Base-by-base conservation (phyloP, 345 rosid species). In the Murraya paniculata region DNA sequence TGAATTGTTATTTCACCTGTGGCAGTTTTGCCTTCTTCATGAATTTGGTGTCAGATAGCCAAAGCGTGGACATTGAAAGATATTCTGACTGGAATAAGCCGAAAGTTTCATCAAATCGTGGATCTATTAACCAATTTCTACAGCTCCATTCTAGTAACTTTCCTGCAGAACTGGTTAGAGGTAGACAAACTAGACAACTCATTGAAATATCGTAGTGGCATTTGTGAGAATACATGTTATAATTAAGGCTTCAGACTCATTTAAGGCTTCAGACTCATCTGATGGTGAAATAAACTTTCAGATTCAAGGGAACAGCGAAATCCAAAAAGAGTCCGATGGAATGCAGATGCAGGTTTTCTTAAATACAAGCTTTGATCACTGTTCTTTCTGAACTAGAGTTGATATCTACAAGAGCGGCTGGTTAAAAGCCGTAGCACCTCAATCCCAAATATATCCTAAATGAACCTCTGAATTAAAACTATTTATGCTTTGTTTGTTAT, bases 81-180 rank as follows among this genome's bases (percentile, higher is more conserved):
- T 89, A 30, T 72, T 83, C 88, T 10, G 90, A 91, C 79, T 72
- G 75, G 83, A 78, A 45, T 27, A 87, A 89, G 85, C 82, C 73
- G n/a, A 87, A 72, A 79, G 74, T 27, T 76, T 30, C 78, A 50
- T 31, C 27, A 3, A 68, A 79, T 64, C 89, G 86, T 7, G 84
- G 82, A 78, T 80, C 87, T 13, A 86, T 89, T 71, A 3, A 79
- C 75, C 85, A 87, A 65, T 75, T 86, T 79, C 77, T 91, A 57
- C 83, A 75, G 75, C 75, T 85, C 31, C 59, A 58, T 27, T 45
- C 82, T 75, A 56, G 77, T 64, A 86, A 89, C 84, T 91, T 89
- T 81, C 92, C 92, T 64, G 78, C 68, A 79, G 90, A 88, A 78
- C 73, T 87, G 69, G 48, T 89, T 81, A 80, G 81, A 89, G 92